A percentile compares a stretch with the other conserved stretches of the same genome.
phyloP scores from a whole-genome alignment of 2,329 filamentous ascomycete genomes.

The Xylariaceae sp. region DNA sequence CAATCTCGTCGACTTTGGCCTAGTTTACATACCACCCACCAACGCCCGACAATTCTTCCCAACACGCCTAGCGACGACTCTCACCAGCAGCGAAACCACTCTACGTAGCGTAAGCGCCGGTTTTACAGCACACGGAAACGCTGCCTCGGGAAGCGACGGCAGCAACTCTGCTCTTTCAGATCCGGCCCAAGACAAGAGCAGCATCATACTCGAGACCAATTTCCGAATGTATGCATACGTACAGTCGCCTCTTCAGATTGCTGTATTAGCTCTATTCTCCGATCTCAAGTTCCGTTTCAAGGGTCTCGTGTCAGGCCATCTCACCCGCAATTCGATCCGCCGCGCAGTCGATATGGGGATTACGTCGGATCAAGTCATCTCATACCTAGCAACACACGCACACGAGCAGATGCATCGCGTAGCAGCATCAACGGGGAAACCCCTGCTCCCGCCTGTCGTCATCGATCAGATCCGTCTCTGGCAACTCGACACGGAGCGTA shows the following conservation, averaged over 20 bases:
- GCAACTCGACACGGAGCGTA: constrained; percentile 95
- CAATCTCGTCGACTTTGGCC: constrained; percentile 85
- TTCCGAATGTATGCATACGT: constrained; percentile 98
- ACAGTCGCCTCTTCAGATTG: constrained; percentile 87
- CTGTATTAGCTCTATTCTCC: constrained; percentile 85
- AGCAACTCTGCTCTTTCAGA: background rate
- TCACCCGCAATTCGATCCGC: constrained; percentile 84
- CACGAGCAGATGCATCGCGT: constrained; percentile 87
- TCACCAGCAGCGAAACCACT: constrained; percentile 70
- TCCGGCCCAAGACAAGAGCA: constrained; percentile 54
- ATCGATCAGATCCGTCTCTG: constrained; percentile 96
- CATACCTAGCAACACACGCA: constrained; percentile 85
- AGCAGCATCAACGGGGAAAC: constrained; percentile 52
- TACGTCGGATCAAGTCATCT: constrained; percentile 91
- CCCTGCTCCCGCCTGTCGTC: constrained; percentile 87
- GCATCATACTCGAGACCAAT: constrained; percentile 96
- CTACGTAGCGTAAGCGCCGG: constrained; percentile 67
- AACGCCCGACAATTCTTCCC: constrained; percentile 71
- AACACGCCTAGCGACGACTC: constrained; percentile 87
- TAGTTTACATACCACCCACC: constrained; percentile 68
- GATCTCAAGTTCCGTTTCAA: constrained; percentile 86
- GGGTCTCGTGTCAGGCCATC: constrained; percentile 87
- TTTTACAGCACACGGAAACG: constrained; percentile 58
- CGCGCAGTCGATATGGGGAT: constrained; percentile 86
- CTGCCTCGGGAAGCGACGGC: constrained; percentile 30